phyloP scores from a whole-genome alignment of 768 basidiomycete species.

The Melanogaster broomeanus region DNA sequence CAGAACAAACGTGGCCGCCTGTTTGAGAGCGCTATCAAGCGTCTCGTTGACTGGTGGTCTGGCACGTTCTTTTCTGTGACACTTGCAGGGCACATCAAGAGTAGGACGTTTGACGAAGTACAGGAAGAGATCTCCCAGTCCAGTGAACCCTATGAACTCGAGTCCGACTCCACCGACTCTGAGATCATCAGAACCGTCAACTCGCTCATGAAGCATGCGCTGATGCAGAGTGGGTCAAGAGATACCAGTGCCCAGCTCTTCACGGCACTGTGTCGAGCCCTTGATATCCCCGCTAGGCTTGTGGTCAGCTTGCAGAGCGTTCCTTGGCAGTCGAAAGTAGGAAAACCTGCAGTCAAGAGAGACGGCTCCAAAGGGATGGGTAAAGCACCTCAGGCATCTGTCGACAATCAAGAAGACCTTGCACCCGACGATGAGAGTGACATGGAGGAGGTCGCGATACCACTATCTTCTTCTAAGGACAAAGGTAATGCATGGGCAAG shows the following conservation, averaged over 20 bases:
- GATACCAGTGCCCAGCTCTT: slow-evolving; percentile 92
- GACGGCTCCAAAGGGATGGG: slow-evolving; percentile 40
- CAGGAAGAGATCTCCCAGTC: slow-evolving; percentile 38
- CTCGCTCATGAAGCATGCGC: slow-evolving; percentile 91
- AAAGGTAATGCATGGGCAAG: slow-evolving; percentile 33
- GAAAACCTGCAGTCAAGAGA: slow-evolving; percentile 47
- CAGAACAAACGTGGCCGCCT: slow-evolving; percentile 78
- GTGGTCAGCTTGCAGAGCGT: slow-evolving; percentile 91
- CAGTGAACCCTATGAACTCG: slow-evolving; percentile 37
- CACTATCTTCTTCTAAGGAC: slow-evolving; percentile 26
- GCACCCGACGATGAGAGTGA: slow-evolving; percentile 40
- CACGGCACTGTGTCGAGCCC: slow-evolving; percentile 82
- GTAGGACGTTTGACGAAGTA: slow-evolving; percentile 76
- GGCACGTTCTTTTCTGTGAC: slow-evolving; percentile 65
- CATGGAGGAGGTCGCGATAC: slow-evolving; percentile 38
- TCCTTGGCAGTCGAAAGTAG: slow-evolving; percentile 78
- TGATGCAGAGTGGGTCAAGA: slow-evolving; percentile 77
- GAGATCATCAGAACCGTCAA: slow-evolving; percentile 77
- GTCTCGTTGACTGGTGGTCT: slow-evolving; percentile 86
- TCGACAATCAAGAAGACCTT: slow-evolving; percentile 20
- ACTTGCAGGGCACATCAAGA: slow-evolving; percentile 68
- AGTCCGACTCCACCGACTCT: slow-evolving; percentile 46
- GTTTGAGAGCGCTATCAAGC: slow-evolving; percentile 79
- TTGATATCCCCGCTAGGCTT: slow-evolving; percentile 84
- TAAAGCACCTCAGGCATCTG: slow-evolving; percentile 24